Percentiles rank a stretch among this genome's conserved stretches.
These are phyloP conservation scores for Ustilaginoidea virens DNA, from an alignment of 2,329 filamentous ascomycete species.

Conservation along the genomic window DNA sequence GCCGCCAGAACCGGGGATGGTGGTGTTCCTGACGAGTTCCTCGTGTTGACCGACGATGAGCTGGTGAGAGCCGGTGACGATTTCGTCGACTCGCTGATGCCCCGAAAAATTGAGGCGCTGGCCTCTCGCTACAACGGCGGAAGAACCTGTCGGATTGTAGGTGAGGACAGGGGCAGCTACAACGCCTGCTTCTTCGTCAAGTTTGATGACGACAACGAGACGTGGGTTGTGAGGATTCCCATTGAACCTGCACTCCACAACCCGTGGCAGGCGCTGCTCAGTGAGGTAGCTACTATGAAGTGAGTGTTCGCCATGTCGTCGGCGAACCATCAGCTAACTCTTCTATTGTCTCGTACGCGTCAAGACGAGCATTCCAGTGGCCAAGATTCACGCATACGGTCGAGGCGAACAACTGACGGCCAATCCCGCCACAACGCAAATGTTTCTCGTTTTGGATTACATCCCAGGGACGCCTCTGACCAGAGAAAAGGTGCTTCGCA, in stretches of 20 bases:
- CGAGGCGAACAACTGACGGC: constrained; percentile 4
- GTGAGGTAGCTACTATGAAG: constrained; percentile 1
- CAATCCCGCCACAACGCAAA: constrained; percentile 1
- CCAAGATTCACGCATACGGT: constrained; percentile 9
- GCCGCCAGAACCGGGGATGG: background rate
- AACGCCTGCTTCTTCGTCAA: constrained; percentile 11
- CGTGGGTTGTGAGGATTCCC: constrained; percentile 1
- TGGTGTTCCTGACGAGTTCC: constrained; percentile 1
- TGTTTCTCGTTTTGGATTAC: constrained; percentile 1
- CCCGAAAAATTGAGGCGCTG: constrained; percentile 3
- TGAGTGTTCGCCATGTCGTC: background rate
- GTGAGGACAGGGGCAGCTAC: constrained; percentile 9
- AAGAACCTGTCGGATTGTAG: constrained; percentile 7
- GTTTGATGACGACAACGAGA: constrained; percentile 2
- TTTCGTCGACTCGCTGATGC: constrained; percentile 2
- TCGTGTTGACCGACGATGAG: constrained; percentile 3
- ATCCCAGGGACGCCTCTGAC: constrained; percentile 2
- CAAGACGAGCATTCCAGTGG: constrained; percentile 10
- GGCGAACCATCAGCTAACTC: constrained; percentile 4
- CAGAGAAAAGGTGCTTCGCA: constrained; percentile 6
- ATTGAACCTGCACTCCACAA: constrained; percentile 2
- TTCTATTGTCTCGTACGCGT: constrained; percentile 5
- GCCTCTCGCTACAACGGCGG: constrained; percentile 9
- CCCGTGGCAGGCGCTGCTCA: constrained; percentile 1
- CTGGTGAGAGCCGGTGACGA: constrained; percentile 1